These are phyloP conservation scores for Boechera retrofracta DNA, from an alignment of 345 rosid genomes.

Conservation along the genomic window DNA sequence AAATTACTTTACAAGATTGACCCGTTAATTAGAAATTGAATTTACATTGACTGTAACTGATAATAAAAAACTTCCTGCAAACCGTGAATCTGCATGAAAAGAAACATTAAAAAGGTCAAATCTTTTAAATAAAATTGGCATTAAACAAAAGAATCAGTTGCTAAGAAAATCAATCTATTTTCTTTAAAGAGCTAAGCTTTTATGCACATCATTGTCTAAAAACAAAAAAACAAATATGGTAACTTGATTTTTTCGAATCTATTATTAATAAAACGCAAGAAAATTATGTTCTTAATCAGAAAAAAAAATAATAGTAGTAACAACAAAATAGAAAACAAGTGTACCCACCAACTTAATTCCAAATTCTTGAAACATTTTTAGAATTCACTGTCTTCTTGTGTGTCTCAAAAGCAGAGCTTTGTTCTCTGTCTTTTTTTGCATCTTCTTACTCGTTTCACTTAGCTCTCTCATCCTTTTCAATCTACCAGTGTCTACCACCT, in stretches of 20 bases:
- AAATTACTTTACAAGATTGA: conserved; percentile 5
- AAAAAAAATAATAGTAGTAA: conserved; percentile 8
- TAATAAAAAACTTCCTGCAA: neutral
- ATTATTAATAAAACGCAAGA: conserved; percentile 39
- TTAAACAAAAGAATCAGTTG: conserved; percentile 9
- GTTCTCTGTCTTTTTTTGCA: conserved; percentile 17
- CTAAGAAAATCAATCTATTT: conserved; percentile 14
- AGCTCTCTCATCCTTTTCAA: conserved; percentile 42
- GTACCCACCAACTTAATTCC: conserved; percentile 48
- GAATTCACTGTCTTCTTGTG: conserved; percentile 27
- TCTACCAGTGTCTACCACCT: conserved; percentile 89
- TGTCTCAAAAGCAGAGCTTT: conserved; percentile 31
- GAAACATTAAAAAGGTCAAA: conserved; percentile 29
- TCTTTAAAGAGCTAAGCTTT: neutral
- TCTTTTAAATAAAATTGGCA: neutral
- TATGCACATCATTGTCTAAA: conserved; percentile 22
- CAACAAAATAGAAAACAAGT: conserved; percentile 43
- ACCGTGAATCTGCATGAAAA: conserved; percentile 38
- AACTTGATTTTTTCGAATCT: conserved; percentile 22
- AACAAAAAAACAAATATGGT: neutral
- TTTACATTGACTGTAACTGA: conserved; percentile 6
- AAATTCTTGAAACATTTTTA: conserved; percentile 37
- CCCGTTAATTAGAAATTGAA: neutral
- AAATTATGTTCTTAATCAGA: conserved; percentile 32
- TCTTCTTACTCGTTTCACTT: conserved; percentile 22